Base-by-base conservation (phyloP, 192 early-diverging fungal genomes). In the Chytriomyces sp. region DNA sequence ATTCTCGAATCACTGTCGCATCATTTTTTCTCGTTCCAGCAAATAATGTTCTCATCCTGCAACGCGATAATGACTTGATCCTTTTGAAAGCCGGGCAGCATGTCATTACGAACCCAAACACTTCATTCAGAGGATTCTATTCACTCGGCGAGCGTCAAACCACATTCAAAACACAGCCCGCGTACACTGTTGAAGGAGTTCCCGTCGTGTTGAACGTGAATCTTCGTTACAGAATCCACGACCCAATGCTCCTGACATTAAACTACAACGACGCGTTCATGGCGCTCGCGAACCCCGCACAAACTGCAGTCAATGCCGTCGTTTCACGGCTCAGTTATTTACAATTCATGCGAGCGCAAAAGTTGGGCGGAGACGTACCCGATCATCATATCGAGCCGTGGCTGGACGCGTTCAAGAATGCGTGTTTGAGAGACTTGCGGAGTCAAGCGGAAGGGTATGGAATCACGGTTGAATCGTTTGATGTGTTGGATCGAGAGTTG, bases 11-110 rank as follows among this genome's bases (percentile, higher is more conserved):
- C 69, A 79, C 76, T 9, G 84, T 85, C 45, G 84, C 84, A 20
- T 86, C 84, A 3, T 86, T 86, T 57, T 79, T 86, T 50, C 78
- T 82, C 64, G 77, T 86, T n/a, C 85, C 85, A n/a, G 85, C 84
- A n/a, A 86, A 86, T 57, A 86, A 86, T 49, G 78, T 83, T 20
- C 64, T 79, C 9, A 76, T 86, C 45, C 61, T 86, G 48, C 85
- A 86, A 75, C 81, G 80, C 50, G 84, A 80, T 23, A 83, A 82
- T 20, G 72, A 83, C 45, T 64, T 86, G 7, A 45, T 86, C 4
- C 64, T 73, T 5, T 67, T 86, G 13, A 50, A 81, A n/a, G 85
- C 81, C 45, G 85, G 85, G 20, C 85, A 86, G 82, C 85, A 86
- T 63, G 83, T 84, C 63, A 82, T 86, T 47, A 85, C 83, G 10